Evolutionary conservation across 306 rosid genomes (phyloP), one percentile per base, ranked within the genome.

Genomic region (Quercus bicolor): DNA sequence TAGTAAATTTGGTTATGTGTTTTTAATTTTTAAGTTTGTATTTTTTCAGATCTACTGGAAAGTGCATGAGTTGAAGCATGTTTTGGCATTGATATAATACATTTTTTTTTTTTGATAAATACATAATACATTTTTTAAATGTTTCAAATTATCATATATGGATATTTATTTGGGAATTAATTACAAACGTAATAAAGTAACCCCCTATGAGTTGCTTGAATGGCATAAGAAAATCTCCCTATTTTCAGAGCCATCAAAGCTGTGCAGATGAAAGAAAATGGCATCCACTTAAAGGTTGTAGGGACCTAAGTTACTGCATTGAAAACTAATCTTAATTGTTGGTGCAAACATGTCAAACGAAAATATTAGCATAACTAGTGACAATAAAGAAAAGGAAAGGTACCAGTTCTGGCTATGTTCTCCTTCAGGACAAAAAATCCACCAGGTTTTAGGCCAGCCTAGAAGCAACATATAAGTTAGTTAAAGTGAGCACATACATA

Each of bases 401-500:
- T 92, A 91, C 98, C 98, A 78, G 86, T 79, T 92, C 89, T 89
- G 75, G 98, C 95, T 75, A 87, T 77, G 78, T 95, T 95, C 93
- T 95, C 98, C 93, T 95, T 95, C 79, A 95, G 73, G 61, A 92
- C 75, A 81, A 95, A 92, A 72, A 92, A 28, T 73, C 98, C 98
- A 68, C 97, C 96, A 60, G 97, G 87, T 84, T 88, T 95, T 78
- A 95, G 90, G 77, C 98, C 98, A 81, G 55, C 92, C 98, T 95
- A 75, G 45, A 78, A 86, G 76, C 65, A 79, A 80, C 29, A 73
- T 56, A 68, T 28, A n/a, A 21, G 74, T 80, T 70, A 85, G 77
- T 59, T 64, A 74, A 51, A 75, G 77, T 21, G 16, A 56, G 66
- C 56, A 54, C 9, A 53, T 20, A 56, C 6, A 61, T 21, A 82